Evolutionary conservation across 306 rosid species (phyloP), one percentile per base, ranked within the genome.

Genomic region (Cajanus cajan): DNA sequence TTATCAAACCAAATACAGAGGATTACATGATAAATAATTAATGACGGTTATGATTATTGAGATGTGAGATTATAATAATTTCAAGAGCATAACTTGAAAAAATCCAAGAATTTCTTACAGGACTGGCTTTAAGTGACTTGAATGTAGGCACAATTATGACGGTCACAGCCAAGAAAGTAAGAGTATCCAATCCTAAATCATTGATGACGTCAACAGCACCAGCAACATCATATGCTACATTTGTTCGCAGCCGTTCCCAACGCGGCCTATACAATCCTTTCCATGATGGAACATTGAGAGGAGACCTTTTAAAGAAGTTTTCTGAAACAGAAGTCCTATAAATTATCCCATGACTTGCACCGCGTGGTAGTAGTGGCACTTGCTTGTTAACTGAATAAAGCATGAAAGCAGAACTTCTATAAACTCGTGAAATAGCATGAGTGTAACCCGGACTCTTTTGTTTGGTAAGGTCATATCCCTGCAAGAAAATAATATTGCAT

Each of bases 161-260:
- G 16, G 94, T 94, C 78, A 94, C 98, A 5, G 82, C 89, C 85
- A 94, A 81, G 76, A 94, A 90, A 54, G 96, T 94, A 88, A 94
- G 83, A 64, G 98, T 94, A 85, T 94, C 98, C 89, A 85, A 79
- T 71, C 98, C 98, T 74, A 94, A 82, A 90, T 95, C 99, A 84
- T 93, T 91, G 62, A 95, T 88, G 74, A 94, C 97, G 11, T 94
- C 98, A 67, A 85, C 82, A 58, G 88, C 97, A 36, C 76, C 74
- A 43, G 96, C 90, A 85, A 95, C 98, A 81, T 95, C 94, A 82
- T 90, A 75, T 40, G 94, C 57, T 50, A 86, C 89, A 82, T n/a
- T 76, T 14, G 78, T 73, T 45, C 25, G 82, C 8, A 82, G 82
- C 81, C 91, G 76, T 78, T 82, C 80, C 87, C 81, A 68, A 18